These are phyloP conservation scores for Physaria fendleri DNA, from an alignment of 345 rosid species.

Conservation along the genomic window DNA sequence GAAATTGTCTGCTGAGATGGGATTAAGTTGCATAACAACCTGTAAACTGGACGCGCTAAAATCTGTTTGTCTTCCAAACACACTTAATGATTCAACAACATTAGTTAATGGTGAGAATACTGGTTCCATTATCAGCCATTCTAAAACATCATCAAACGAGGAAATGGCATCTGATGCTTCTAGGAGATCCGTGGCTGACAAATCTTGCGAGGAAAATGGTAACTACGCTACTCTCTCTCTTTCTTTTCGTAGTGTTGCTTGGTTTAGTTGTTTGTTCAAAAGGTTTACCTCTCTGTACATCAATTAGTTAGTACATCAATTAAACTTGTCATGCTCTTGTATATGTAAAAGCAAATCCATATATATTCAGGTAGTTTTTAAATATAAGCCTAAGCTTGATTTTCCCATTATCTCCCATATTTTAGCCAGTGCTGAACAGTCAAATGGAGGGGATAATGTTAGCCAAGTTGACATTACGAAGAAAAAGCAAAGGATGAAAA, in stretches of 20 bases:
- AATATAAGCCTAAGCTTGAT: not conserved
- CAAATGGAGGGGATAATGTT: slow-evolving; percentile 41
- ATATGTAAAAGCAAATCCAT: not conserved
- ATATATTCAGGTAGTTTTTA: not conserved
- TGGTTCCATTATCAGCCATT: slow-evolving; percentile 25
- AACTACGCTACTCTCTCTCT: too few species aligned
- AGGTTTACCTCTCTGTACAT: too few species aligned
- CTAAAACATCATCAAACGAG: slow-evolving; percentile 31
- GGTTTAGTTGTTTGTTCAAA: too few species aligned
- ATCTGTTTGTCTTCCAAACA: slow-evolving; percentile 54
- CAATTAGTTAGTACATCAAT: too few species aligned
- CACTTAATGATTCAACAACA: slow-evolving; percentile 26
- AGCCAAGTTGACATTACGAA: slow-evolving; percentile 75
- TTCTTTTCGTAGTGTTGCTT: too few species aligned
- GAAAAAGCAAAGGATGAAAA: slow-evolving; percentile 60
- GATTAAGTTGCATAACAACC: slow-evolving; percentile 72
- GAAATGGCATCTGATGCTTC: slow-evolving; percentile 22
- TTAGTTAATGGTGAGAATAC: slow-evolving; percentile 16
- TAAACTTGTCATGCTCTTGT: not conserved
- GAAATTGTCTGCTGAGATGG: slow-evolving; percentile 81
- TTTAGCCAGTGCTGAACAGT: slow-evolving; percentile 52
- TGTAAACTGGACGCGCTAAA: slow-evolving; percentile 85
- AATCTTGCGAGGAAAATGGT: too few species aligned
- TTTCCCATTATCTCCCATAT: slow-evolving; percentile 30
- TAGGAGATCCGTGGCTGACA: too few species aligned